Evolutionary conservation across 306 rosid species (phyloP), one percentile per base, ranked within the genome.

Genomic region (Pachyrhizus erosus): DNA sequence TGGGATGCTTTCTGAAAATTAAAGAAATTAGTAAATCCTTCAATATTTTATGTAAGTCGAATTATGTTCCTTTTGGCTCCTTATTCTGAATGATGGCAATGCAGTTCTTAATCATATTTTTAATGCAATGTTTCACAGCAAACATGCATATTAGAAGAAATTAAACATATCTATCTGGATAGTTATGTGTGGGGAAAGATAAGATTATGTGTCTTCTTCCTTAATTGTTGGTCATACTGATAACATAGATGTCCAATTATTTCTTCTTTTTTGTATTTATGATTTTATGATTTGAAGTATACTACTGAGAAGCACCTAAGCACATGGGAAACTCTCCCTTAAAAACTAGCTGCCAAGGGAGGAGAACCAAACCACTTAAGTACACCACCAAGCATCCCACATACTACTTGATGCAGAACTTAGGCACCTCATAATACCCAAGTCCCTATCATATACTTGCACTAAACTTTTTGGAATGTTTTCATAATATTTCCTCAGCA

Each of bases 401-500:
- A 37, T 55, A 21, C 65, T 58, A 24, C 7, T 24, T 4, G 24
- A 20, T 54, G 61, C 8, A 27, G 13, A 11, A 54, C 61, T 20
- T 54, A 7, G 24, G 58, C 23, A 18, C 10, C 26, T 11, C 26
- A 54, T 20, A 20, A 9, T 54, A 54, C 23, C 23, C 64, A 57
- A 21, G 66, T 58, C 7, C 29, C 34, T 10, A 23, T 58, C 64
- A 23, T 58, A 4, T 26, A 37, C 40, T 61, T 54, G 81, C 15
- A 13, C 33, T 62, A 64, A 71, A 33, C 39, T 5, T 42, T 11
- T 55, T 33, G 9, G n/a, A n/a, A 31, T 72, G 27, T 48, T 71
- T 81, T 64, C 70, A 12, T 57, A 45, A 40, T 80, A 61, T 69
- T 80, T 75, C 82, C 86, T 80, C 82, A 88, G 93, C 79, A 74